Evolutionary conservation across 257 asterid species (phyloP).

Genomic region (Linderniella brevidens): DNA sequence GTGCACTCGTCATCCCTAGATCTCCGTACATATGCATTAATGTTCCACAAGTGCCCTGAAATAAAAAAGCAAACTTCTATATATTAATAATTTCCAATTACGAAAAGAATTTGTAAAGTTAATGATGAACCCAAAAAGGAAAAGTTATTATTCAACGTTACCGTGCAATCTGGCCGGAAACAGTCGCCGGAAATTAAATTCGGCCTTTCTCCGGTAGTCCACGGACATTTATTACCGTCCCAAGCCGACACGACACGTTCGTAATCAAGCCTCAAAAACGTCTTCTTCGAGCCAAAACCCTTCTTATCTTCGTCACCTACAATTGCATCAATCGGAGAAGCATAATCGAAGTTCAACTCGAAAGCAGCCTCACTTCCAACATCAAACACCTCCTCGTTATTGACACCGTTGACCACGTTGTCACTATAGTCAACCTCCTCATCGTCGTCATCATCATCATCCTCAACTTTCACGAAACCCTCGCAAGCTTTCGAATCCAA

Average conservation of each 20-base stretch:
- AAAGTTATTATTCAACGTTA: too few relatives aligned
- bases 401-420: too few relatives aligned
- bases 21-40: too few relatives aligned
- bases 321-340: slow-evolving; percentile 15
- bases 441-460: slow-evolving; percentile 12
- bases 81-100: too few relatives aligned
- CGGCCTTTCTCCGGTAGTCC: slow-evolving; percentile 72
- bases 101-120: too few relatives aligned
- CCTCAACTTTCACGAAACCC: slow-evolving; percentile 10
- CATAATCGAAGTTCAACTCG: slow-evolving; percentile 35
- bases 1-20: slow-evolving; percentile 9
- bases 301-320: slow-evolving; percentile 13
- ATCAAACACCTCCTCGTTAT: too few relatives aligned
- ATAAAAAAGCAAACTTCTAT: too few relatives aligned
- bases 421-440: too few relatives aligned
- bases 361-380: slow-evolving; percentile 22
- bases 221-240: slow-evolving; percentile 48
- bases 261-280: slow-evolving; percentile 47
- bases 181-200: slow-evolving; percentile 21
- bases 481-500: slow-evolving; percentile 7
- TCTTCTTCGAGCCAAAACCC: slow-evolving; percentile 1
- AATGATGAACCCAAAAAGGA: too few relatives aligned
- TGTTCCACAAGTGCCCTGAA: too few relatives aligned
- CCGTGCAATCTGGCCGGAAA: slow-evolving; percentile 26
- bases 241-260: slow-evolving; percentile 53